Base-by-base conservation (phyloP, 306 rosid genomes). In the Luffa acutangula region DNA sequence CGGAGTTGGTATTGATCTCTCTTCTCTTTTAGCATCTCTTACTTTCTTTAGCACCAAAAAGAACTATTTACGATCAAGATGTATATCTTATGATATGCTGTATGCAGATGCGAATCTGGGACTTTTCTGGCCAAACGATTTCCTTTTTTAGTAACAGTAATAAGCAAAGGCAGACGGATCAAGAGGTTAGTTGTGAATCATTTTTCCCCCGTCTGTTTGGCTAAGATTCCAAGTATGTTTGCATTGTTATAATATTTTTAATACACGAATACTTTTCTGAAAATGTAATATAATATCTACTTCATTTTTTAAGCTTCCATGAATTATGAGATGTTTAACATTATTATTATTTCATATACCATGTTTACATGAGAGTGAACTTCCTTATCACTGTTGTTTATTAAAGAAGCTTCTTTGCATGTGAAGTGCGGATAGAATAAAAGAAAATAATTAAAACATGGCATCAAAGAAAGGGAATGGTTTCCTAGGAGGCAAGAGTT, bases 91-190 rank as follows among this genome's bases (percentile, higher is more conserved):
- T 57, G 79, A 74, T 65, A 37, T 39, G 72, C 21, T 65, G 48
- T 87, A 80, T 80, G 83, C 98, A 93, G 97, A 80, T 95, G 81
- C 92, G 87, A 82, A 88, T 95, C 76, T 95, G 97, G 97, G 99
- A 95, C 88, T 93, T 90, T 73, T 95, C 97, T 5, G 97, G 93
- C 78, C 96, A 86, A 83, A 93, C 92, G 37, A 84, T 88, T 84
- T 64, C 85, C 31, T 83, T 83, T 85, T 85, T 89, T 58, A 73
- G 60, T 52, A 79, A 86, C 84, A 92, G 82, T 65, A 87, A 85
- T 80, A 85, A 62, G 85, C 92, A 89, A 81, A 90, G 90, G 71
- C 93, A 86, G 76, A 84, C 94, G 21, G 97, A 91, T 85, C 91
- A 87, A 84, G 97, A 90, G 90, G 97, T 91, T 88, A 76, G 87